Evolutionary conservation across 257 asterid genomes (phyloP).

Genomic region (Solanum tarijense): DNA sequence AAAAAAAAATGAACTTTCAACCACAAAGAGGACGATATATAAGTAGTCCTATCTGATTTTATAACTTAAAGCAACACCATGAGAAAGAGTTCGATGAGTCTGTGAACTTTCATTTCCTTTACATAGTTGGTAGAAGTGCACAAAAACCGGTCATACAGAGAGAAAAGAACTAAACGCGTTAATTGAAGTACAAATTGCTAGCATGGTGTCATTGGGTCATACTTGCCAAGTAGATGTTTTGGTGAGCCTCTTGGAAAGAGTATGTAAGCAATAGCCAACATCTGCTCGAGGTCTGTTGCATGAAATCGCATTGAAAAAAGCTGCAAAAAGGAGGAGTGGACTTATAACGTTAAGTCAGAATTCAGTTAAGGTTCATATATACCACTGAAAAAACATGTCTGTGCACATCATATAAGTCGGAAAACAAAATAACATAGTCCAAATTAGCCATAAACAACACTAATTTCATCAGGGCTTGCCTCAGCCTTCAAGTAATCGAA

Average conservation of each 20-base stretch:
- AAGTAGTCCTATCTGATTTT: background rate
- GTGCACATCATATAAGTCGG: background rate
- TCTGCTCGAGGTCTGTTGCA: slow-evolving; percentile 71
- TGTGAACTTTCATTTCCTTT: too few species aligned
- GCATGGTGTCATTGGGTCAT: slow-evolving; percentile 15
- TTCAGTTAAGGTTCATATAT: too few species aligned
- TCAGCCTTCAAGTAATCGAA: background rate
- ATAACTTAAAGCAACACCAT: background rate
- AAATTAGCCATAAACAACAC: background rate
- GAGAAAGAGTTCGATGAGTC: background rate
- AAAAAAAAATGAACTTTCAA: background rate
- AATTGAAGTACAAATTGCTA: background rate
- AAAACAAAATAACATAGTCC: background rate
- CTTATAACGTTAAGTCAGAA: background rate
- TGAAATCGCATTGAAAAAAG: slow-evolving; percentile 52
- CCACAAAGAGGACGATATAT: background rate
- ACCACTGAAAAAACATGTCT: background rate
- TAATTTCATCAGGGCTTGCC: background rate
- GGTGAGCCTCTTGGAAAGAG: slow-evolving; percentile 58
- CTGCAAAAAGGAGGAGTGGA: slow-evolving; percentile 22
- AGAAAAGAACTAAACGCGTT: background rate
- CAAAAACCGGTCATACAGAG: background rate
- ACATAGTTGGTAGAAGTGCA: too few species aligned
- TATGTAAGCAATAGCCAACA: slow-evolving; percentile 60
- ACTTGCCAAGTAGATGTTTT: slow-evolving; percentile 76